Evolutionary conservation across 1,139 yeast species (phyloP), one percentile per base, ranked within the genome.

Genomic region (Yamadazyma oceani): DNA sequence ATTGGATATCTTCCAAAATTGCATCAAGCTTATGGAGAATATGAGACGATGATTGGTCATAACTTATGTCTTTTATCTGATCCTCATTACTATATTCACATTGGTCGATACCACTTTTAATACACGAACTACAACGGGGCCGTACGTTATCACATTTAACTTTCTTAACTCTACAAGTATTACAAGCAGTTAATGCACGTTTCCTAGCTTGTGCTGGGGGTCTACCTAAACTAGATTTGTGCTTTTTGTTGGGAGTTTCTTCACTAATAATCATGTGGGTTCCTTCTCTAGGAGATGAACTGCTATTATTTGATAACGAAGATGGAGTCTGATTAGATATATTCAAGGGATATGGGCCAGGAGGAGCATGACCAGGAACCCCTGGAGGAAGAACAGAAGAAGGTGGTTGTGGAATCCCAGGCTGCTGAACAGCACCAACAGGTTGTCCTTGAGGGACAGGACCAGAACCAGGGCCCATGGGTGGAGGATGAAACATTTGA

Each of bases 81-180:
- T 58, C 69, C 42, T 57, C 67, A 30, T 60, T 51, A 17, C 60
- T 49, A 44, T 64, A 68, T 41, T 64, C 64, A 45, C 73, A 68
- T 29, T 45, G 46, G 7, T 41, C 33, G 38, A 53, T 57, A 14
- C 64, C 66, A 50, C 57, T 69, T 41, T 64, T 65, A 5, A 49
- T 46, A 53, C 82, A 77, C 17, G 79, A 62, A 0, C 76, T 70
- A 51, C 82, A 77, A 16, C 60, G 49, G 2, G 82, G 82, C 44
- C 74, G 61, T 21, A 50, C 54, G 39, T 78, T 69, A 48, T 77
- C 82, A 60, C 82, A 77, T 47, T 73, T 70, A 39, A 71, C 64
- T 46, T 74, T 74, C 45, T 69, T 70, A 23, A 62, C 38, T 21
- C 79, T 60, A 46, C 79, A 74, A 2, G 68, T 58, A 40, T 71